Evolutionary conservation across 192 early-diverging fungal species (phyloP).

Genomic region (Coemansia sp.): DNA sequence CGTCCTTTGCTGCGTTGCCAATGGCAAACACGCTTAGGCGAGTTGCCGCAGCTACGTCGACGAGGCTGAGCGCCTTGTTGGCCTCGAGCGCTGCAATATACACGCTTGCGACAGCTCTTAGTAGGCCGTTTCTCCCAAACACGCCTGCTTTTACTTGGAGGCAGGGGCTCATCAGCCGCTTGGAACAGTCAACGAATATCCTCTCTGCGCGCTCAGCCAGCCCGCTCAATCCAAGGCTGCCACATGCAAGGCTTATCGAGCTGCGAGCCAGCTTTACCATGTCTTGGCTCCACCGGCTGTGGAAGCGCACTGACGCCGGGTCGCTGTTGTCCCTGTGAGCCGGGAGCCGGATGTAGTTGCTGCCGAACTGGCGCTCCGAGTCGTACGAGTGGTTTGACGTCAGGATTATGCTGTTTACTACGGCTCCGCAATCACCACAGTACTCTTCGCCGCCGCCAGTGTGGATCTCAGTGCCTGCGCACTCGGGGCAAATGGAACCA

Average conservation of each 20-base stretch:
- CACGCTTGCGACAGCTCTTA: constrained; percentile 18
- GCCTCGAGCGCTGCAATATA: constrained; percentile 35
- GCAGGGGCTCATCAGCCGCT: neutral
- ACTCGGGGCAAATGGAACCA: neutral
- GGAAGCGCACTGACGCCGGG: constrained; percentile 1
- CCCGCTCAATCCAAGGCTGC: neutral
- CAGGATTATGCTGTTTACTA: constrained; percentile 15
- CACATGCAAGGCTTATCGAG: neutral
- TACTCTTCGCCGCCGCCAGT: constrained; percentile 24
- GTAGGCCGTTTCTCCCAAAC: constrained; percentile 12
- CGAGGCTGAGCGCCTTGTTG: constrained; percentile 5
- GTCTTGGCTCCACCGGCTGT: constrained; percentile 21
- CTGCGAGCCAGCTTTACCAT: constrained; percentile 3
- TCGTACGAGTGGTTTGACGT: constrained; percentile 15
- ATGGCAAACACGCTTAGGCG: constrained; percentile 22
- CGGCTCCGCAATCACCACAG: constrained; percentile 40
- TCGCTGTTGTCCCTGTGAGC: constrained; percentile 2
- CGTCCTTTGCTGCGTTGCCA: constrained; percentile 12
- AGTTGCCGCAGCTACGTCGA: constrained; percentile 14
- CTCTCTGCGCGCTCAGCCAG: constrained; percentile 19
- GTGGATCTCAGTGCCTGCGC: neutral
- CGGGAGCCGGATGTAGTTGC: constrained; percentile 10
- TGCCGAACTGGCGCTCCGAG: neutral
- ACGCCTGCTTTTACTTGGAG: constrained; percentile 1
- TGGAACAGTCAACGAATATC: constrained; percentile 16